Conservation (phyloP, 495 filamentous ascomycete species). For the Parmelia sp. region DNA sequence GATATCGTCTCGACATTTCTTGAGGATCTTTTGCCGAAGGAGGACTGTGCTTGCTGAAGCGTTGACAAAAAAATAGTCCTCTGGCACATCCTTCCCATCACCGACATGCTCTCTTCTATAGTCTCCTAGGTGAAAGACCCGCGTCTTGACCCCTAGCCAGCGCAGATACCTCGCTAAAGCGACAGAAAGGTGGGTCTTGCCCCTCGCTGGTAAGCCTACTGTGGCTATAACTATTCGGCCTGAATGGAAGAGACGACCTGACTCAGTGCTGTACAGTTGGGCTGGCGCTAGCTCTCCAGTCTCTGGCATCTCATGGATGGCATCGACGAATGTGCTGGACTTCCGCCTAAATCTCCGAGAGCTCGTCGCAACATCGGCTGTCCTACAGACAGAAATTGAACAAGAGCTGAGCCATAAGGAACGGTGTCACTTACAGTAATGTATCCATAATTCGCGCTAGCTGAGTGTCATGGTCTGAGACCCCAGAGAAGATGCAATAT, state of each 20-base stretch:
- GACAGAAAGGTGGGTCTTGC: slow-evolving; percentile 97
- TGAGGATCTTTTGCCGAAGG: slow-evolving; percentile 90
- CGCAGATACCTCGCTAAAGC: slow-evolving; percentile 89
- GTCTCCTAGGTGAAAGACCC: slow-evolving; percentile 94
- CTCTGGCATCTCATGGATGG: slow-evolving; percentile 86
- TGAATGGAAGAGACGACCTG: slow-evolving; percentile 92
- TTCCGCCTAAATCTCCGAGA: slow-evolving; percentile 76
- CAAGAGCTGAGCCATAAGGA: not conserved
- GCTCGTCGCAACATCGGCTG: slow-evolving; percentile 80
- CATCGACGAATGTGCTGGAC: slow-evolving; percentile 94
- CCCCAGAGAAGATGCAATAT: not conserved
- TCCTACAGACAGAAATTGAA: slow-evolving; percentile 41
- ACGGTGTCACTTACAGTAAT: slow-evolving; percentile 55
- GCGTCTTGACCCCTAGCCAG: slow-evolving; percentile 97
- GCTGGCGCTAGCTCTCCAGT: slow-evolving; percentile 86
- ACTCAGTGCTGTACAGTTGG: slow-evolving; percentile 97
- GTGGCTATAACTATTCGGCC: slow-evolving; percentile 95
- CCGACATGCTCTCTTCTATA: slow-evolving; percentile 90
- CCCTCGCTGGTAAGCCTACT: slow-evolving; percentile 89
- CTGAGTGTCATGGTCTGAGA: not conserved
- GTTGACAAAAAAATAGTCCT: slow-evolving; percentile 97
- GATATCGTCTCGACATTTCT: slow-evolving; percentile 95
- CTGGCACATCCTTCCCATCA: slow-evolving; percentile 76
- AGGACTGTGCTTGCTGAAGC: slow-evolving; percentile 79
- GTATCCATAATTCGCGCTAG: slow-evolving; percentile 60